Evolutionary conservation across 2,329 filamentous ascomycete genomes (phyloP).

Genomic region (Pyrenophora graminea): DNA sequence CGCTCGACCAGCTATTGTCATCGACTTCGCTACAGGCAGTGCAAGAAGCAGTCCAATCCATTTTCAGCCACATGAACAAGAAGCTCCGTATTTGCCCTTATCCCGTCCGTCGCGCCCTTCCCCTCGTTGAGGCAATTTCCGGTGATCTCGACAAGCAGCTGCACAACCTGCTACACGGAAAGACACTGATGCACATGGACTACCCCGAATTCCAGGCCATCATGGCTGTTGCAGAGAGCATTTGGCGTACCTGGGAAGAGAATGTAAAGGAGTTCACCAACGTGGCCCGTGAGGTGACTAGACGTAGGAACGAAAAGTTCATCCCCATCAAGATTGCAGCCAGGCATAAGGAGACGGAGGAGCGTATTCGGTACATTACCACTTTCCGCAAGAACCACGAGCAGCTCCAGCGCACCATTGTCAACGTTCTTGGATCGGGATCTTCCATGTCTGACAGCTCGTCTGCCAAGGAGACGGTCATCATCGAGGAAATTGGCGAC

Average conservation of each 20-base stretch:
- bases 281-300: conserved; percentile 90
- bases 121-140: conserved; percentile 96
- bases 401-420: conserved; percentile 92
- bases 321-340: conserved; percentile 96
- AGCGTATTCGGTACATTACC: conserved; percentile 87
- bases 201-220: conserved; percentile 86
- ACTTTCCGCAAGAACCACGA: conserved; percentile 98
- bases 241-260: conserved; percentile 94
- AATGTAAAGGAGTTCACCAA: conserved; percentile 98
- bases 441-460: conserved; percentile 49
- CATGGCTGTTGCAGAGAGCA: conserved; percentile 80
- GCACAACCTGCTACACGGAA: conserved; percentile 82
- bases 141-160: conserved; percentile 86
- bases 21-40: conserved; percentile 88
- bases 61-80: conserved; percentile 95
- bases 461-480: conserved; percentile 56
- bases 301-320: conserved; percentile 94
- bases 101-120: conserved; percentile 85
- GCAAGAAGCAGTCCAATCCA: conserved; percentile 83
- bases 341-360: conserved; percentile 85
- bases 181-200: conserved; percentile 86
- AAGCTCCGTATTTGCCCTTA: conserved; percentile 97
- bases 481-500: conserved; percentile 93
- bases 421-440: conserved; percentile 85
- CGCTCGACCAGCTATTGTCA: conserved; percentile 89